A percentile compares a stretch with the other conserved stretches of the same genome.
Evolutionary conservation across 805 yeast genomes (phyloP).

Genomic region (Yamadazyma laniorum): DNA sequence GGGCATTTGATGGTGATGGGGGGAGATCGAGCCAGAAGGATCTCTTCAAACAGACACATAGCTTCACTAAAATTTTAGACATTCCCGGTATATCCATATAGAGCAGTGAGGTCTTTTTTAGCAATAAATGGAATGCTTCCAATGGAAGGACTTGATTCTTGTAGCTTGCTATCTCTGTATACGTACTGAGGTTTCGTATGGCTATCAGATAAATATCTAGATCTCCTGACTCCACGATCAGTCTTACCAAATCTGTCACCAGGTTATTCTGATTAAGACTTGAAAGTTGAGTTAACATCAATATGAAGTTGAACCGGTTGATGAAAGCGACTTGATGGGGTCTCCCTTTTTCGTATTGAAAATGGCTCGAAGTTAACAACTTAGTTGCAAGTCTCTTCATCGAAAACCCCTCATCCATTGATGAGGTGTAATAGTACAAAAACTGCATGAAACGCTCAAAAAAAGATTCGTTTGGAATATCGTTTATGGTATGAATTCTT

Average conservation of each 20-base stretch:
- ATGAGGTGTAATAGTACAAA: conserved; percentile 32
- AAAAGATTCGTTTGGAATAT: conserved; percentile 27
- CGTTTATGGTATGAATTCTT: conserved; percentile 21
- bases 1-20: neutral
- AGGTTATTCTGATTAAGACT: conserved; percentile 31
- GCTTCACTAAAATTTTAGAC: conserved; percentile 16
- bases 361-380: conserved; percentile 38
- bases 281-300: conserved; percentile 34
- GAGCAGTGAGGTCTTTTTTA: conserved; percentile 13
- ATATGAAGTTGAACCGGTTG: conserved; percentile 37
- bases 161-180: conserved; percentile 16
- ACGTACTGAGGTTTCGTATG: conserved; percentile 19
- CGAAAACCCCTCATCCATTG: conserved; percentile 19
- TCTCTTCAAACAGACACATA: conserved; percentile 9
- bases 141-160: conserved; percentile 19
- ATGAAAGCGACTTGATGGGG: conserved; percentile 30
- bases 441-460: conserved; percentile 38
- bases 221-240: conserved; percentile 23
- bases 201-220: conserved; percentile 22
- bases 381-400: conserved; percentile 33
- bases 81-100: conserved; percentile 18
- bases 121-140: conserved; percentile 17
- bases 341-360: conserved; percentile 25
- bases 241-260: conserved; percentile 24
- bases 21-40: conserved; percentile 6